phyloP scores from a whole-genome alignment of 2,329 filamentous ascomycete genomes.

The Botrytis cinerea region DNA sequence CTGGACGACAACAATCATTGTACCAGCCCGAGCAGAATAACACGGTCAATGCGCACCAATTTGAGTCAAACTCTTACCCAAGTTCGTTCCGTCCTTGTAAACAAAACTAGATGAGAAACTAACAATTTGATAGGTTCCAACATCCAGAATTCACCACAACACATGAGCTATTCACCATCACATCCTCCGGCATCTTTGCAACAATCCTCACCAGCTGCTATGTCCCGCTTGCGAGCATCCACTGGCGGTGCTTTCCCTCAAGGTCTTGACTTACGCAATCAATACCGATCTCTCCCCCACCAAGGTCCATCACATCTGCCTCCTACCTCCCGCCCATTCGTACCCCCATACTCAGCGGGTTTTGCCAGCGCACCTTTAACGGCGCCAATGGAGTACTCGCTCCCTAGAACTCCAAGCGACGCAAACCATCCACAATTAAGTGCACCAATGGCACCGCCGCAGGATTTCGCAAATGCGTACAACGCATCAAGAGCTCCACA shows the following conservation, averaged over 20 bases:
- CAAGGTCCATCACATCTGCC: slow-evolving; percentile 35
- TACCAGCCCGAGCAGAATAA: slow-evolving; percentile 53
- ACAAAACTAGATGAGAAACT: slow-evolving; percentile 34
- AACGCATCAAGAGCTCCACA: slow-evolving; percentile 34
- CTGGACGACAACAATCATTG: slow-evolving; percentile 51
- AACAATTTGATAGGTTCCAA: slow-evolving; percentile 45
- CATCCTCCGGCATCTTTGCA: slow-evolving; percentile 46
- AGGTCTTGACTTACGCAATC: slow-evolving; percentile 49
- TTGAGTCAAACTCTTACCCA: slow-evolving; percentile 55
- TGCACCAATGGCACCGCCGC: slow-evolving; percentile 54
- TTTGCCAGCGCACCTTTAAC: slow-evolving; percentile 57
- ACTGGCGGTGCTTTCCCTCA: slow-evolving; percentile 50
- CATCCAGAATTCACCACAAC: slow-evolving; percentile 50
- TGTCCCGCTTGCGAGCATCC: slow-evolving; percentile 53
- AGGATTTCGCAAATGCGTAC: slow-evolving; percentile 48
- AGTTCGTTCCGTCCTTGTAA: slow-evolving; percentile 43
- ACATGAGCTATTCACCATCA: slow-evolving; percentile 53
- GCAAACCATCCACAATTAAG: slow-evolving; percentile 52
- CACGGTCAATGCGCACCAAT: slow-evolving; percentile 48
- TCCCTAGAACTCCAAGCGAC: slow-evolving; percentile 48
- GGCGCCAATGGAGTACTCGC: slow-evolving; percentile 55
- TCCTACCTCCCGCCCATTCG: slow-evolving; percentile 42
- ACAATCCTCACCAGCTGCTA: slow-evolving; percentile 46
- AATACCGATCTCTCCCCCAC: slow-evolving; percentile 47
- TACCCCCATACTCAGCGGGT: slow-evolving; percentile 49